Conservation (phyloP, 2,329 filamentous ascomycete genomes). For the Verticillium klebahnii region DNA sequence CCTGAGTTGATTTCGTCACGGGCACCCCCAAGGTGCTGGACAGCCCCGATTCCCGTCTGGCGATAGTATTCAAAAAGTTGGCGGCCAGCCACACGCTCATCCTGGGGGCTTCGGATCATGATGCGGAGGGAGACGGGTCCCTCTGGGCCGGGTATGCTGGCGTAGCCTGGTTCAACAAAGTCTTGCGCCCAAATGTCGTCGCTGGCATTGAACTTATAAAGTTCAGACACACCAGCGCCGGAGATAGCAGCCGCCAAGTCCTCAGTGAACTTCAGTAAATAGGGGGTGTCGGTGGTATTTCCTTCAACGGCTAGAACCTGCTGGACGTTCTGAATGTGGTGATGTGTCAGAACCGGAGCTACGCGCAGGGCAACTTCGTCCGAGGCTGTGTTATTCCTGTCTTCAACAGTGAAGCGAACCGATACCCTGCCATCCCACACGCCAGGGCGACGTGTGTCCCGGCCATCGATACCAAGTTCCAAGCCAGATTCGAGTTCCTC, state of each 20-base stretch:
- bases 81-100: slow-evolving; percentile 19
- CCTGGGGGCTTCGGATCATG: slow-evolving; percentile 25
- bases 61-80: slow-evolving; percentile 27
- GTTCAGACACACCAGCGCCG: slow-evolving; percentile 8
- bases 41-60: slow-evolving; percentile 22
- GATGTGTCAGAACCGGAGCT: slow-evolving; percentile 31
- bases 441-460: slow-evolving; percentile 18
- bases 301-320: no score
- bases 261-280: no score
- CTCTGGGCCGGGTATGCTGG: slow-evolving; percentile 30
- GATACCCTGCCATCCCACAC: slow-evolving; percentile 23
- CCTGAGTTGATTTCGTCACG: slow-evolving; percentile 18
- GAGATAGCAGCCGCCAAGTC: no score
- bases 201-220: slow-evolving; percentile 14
- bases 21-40: slow-evolving; percentile 19
- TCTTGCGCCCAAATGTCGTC: slow-evolving; percentile 33
- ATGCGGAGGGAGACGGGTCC: slow-evolving; percentile 25
- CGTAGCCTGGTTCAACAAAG: slow-evolving; percentile 31
- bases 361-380: slow-evolving; percentile 27
- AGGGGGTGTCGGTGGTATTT: no score
- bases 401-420: slow-evolving; percentile 21
- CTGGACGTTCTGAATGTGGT: slow-evolving; percentile 24
- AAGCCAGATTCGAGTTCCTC: slow-evolving; percentile 22
- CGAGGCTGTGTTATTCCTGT: slow-evolving; percentile 8
- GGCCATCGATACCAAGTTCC: slow-evolving; percentile 29